A percentile compares a stretch with the other conserved stretches of the same genome.
Evolutionary conservation across 805 yeast species (phyloP).

Genomic region (Tetrapisispora iriomotensis): DNA sequence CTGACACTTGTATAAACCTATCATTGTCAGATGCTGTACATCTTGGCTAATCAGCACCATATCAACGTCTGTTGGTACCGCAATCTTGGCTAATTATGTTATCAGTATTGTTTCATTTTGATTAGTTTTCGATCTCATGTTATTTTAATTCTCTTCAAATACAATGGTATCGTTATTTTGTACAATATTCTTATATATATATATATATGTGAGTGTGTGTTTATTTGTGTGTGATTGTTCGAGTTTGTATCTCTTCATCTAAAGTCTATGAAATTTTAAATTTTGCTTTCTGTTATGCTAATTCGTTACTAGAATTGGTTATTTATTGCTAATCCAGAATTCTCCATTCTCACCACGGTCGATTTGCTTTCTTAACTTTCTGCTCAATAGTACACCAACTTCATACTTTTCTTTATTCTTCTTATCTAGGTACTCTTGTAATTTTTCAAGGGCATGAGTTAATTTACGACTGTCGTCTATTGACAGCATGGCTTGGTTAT

Average conservation of each 20-base stretch:
- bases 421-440: slow-evolving; percentile 33
- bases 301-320: neutral
- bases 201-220: neutral
- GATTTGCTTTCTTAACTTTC: slow-evolving; percentile 33
- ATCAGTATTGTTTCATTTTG: too few species aligned
- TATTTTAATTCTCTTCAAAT: too few species aligned
- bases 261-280: neutral
- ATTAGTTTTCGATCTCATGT: too few species aligned
- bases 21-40: too few species aligned
- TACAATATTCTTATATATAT: neutral
- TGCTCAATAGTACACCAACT: slow-evolving; percentile 32
- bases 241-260: neutral
- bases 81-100: too few species aligned
- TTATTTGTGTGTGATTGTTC: neutral
- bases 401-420: slow-evolving; percentile 37
- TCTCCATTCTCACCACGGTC: slow-evolving; percentile 35
- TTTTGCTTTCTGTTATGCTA: too few species aligned
- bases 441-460: slow-evolving; percentile 28
- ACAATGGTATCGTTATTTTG: too few species aligned
- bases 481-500: slow-evolving; percentile 29
- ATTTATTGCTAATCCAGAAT: slow-evolving; percentile 28
- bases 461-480: slow-evolving; percentile 34
- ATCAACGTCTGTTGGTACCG: too few species aligned
- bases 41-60: too few species aligned
- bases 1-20: too few species aligned